A percentile compares a stretch with the other conserved stretches of the same genome.
phyloP scores from a whole-genome alignment of 768 basidiomycete genomes.

The Hypholoma fasciculare region DNA sequence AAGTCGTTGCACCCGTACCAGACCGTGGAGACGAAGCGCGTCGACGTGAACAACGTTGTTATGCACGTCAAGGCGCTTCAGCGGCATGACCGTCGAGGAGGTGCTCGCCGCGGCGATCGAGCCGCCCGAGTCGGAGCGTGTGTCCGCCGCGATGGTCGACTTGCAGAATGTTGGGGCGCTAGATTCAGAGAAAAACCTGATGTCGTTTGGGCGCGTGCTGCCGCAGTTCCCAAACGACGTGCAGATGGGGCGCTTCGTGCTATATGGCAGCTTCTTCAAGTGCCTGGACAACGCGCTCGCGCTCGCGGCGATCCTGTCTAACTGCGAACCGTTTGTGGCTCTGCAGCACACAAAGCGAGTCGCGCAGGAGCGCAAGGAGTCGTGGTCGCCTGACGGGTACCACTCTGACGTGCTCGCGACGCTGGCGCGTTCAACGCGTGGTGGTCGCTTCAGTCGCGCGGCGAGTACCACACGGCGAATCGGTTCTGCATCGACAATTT shows the following conservation, averaged over 20 bases:
- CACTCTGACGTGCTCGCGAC: conserved; percentile 83
- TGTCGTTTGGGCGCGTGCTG: conserved; percentile 85
- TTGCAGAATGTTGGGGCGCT: conserved; percentile 88
- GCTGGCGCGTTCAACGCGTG: conserved; percentile 81
- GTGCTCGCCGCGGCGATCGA: conserved; percentile 86
- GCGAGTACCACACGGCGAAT: conserved; percentile 67
- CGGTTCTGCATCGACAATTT: conserved; percentile 85
- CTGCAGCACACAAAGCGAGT: conserved; percentile 76
- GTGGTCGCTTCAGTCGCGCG: conserved; percentile 68
- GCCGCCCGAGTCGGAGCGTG: conserved; percentile 76
- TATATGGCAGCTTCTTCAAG: conserved; percentile 91
- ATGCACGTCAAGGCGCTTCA: conserved; percentile 98
- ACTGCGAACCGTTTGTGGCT: conserved; percentile 87
- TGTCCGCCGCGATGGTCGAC: conserved; percentile 75
- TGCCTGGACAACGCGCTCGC: conserved; percentile 88
- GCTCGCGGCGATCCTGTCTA: conserved; percentile 87
- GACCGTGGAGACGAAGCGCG: conserved; percentile 93
- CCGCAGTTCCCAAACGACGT: conserved; percentile 89
- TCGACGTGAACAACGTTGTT: conserved; percentile 86
- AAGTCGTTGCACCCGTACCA: conserved; percentile 72
- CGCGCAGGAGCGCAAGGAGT: conserved; percentile 70
- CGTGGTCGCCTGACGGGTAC: conserved; percentile 79
- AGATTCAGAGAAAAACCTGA: conserved; percentile 72
- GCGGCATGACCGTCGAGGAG: conserved; percentile 82
- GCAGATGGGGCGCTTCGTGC: conserved; percentile 84